These are phyloP conservation scores for Carex parvula DNA, from an alignment of 176 grass and related monocot species.

Conservation along the genomic window DNA sequence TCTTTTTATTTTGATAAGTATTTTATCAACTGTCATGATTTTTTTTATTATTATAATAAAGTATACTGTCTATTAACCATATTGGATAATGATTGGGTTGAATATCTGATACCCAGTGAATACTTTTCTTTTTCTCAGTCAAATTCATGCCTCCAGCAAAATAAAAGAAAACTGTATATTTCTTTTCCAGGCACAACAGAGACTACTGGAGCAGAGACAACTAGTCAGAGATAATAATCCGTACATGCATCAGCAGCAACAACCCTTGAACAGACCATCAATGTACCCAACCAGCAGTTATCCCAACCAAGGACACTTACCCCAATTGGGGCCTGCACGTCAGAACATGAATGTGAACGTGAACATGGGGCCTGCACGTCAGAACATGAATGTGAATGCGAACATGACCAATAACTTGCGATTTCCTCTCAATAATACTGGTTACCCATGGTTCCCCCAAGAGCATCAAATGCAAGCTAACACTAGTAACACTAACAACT, in stretches of 20 bases:
- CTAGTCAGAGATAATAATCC: slow-evolving; percentile 22
- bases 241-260: slow-evolving; percentile 28
- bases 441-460: slow-evolving; percentile 33
- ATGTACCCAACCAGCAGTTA: slow-evolving; percentile 32
- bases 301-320: slow-evolving; percentile 27
- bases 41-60: not conserved
- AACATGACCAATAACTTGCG: slow-evolving; percentile 8
- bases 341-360: slow-evolving; percentile 5
- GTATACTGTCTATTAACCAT: not conserved
- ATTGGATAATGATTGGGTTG: not conserved
- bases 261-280: slow-evolving; percentile 7
- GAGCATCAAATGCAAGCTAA: slow-evolving; percentile 29
- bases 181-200: slow-evolving; percentile 24
- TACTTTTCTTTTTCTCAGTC: not conserved
- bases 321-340: slow-evolving; percentile 10
- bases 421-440: slow-evolving; percentile 32
- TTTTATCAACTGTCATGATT: not conserved
- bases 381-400: slow-evolving; percentile 10
- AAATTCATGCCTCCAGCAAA: not conserved
- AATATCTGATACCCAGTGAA: not conserved
- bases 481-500: slow-evolving; percentile 27
- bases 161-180: not conserved
- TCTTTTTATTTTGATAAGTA: not conserved
- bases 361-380: not conserved
- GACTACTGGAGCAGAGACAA: slow-evolving; percentile 37